Conservation (phyloP, 1,284 basidiomycete genomes). For the Coniferiporia weirii region DNA sequence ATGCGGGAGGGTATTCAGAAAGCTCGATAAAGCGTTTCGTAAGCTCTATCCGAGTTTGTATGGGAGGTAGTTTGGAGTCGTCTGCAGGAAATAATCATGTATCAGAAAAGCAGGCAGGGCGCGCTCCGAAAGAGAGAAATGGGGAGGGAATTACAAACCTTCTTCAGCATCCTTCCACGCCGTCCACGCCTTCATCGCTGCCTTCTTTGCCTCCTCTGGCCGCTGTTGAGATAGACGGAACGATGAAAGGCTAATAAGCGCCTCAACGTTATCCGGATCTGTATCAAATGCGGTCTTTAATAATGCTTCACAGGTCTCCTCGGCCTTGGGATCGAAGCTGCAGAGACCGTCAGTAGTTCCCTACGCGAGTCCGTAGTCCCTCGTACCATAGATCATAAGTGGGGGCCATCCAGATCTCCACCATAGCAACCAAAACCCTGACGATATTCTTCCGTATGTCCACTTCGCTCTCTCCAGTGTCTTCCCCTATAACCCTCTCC, state of each 20-base stretch:
- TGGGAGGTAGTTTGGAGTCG: constrained; percentile 66
- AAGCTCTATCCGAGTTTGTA: constrained; percentile 69
- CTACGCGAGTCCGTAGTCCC: neutral
- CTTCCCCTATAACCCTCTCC: constrained; percentile 45
- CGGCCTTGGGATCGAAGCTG: constrained; percentile 79
- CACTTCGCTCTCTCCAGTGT: constrained; percentile 39
- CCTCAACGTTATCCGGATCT: constrained; percentile 75
- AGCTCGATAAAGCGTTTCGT: constrained; percentile 86
- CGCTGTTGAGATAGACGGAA: constrained; percentile 86
- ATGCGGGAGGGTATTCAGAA: constrained; percentile 60
- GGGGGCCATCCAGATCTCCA: constrained; percentile 95
- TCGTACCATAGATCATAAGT: constrained; percentile 81
- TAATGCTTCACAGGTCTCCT: constrained; percentile 76
- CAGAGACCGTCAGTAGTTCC: neutral
- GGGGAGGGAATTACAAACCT: constrained; percentile 38
- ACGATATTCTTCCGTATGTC: constrained; percentile 74
- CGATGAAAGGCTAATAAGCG: constrained; percentile 78
- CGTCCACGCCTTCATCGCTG: constrained; percentile 66
- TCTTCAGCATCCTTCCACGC: constrained; percentile 71
- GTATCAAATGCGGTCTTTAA: constrained; percentile 69
- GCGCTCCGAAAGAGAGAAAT: constrained; percentile 1
- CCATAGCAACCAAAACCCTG: constrained; percentile 85
- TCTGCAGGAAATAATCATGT: constrained; percentile 36
- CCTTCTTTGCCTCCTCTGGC: constrained; percentile 73
- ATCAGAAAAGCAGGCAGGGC: neutral